These are phyloP conservation scores for Chrysanthemum seticuspe DNA, from an alignment of 129 eudicot species.

Conservation along the genomic window DNA sequence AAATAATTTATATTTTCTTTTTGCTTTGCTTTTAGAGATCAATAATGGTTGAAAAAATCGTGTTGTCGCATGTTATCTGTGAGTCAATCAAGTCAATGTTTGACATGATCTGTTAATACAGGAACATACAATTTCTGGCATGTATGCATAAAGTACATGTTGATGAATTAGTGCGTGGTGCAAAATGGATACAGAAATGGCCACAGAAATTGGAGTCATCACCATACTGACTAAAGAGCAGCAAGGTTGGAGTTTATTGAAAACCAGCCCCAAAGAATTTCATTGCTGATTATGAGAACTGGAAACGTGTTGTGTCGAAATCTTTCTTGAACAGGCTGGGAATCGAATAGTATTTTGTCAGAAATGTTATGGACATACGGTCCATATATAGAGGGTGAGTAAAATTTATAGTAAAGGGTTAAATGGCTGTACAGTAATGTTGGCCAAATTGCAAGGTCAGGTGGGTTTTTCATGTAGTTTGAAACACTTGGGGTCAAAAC, in stretches of 20 bases:
- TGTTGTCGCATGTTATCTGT: too few relatives aligned
- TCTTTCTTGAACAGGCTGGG: constrained; percentile 55
- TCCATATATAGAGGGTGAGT: constrained; percentile 72
- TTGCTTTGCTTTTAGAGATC: too few relatives aligned
- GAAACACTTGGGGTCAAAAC: too few relatives aligned
- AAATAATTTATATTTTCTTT: too few relatives aligned
- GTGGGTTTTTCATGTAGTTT: too few relatives aligned
- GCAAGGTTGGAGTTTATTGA: constrained; percentile 57
- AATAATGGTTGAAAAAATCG: too few relatives aligned
- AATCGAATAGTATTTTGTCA: constrained; percentile 55
- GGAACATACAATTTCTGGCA: too few relatives aligned
- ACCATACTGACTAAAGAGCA: constrained; percentile 55
- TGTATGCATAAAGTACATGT: too few relatives aligned
- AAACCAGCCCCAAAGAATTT: constrained; percentile 56
- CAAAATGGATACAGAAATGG: constrained; percentile 56
- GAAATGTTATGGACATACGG: constrained; percentile 72
- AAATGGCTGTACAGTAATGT: background rate
- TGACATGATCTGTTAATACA: too few relatives aligned
- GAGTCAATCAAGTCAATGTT: too few relatives aligned
- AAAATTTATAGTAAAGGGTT: background rate
- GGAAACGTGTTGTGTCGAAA: constrained; percentile 52
- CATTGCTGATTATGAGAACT: constrained; percentile 49
- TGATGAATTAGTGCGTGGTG: too few relatives aligned
- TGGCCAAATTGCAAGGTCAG: too few relatives aligned
- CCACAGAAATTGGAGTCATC: constrained; percentile 54